These are phyloP conservation scores for Pseudogymnoascus sp. DNA, from an alignment of 2,329 filamentous ascomycete species.

Conservation along the genomic window DNA sequence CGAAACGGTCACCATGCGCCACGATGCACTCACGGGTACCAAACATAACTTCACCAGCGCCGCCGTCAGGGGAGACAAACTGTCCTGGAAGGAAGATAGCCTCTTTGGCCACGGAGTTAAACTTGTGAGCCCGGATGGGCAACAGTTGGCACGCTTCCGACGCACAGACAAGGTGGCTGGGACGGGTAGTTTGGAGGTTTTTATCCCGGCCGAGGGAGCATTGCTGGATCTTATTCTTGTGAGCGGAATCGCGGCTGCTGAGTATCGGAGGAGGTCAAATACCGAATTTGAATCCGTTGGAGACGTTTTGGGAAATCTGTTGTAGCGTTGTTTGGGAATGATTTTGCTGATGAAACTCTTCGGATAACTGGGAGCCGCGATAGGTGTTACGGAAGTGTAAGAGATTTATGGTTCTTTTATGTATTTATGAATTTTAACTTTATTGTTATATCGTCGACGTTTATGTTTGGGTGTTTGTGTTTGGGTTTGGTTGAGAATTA, in stretches of 20 bases:
- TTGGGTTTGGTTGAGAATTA: not conserved
- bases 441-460: not conserved
- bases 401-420: not conserved
- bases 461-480: not conserved
- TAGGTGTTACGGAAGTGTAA: not conserved
- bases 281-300: not conserved
- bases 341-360: not conserved
- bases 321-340: not conserved
- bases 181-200: not conserved
- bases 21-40: not conserved
- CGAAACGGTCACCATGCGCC: not conserved
- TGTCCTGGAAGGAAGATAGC: not conserved
- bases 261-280: slow-evolving; percentile 3
- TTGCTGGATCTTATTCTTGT: not conserved
- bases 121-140: not conserved
- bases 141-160: not conserved
- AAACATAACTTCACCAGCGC: not conserved
- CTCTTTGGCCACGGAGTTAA: not conserved
- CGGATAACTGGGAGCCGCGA: not conserved
- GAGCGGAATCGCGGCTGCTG: not conserved
- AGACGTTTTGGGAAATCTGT: not conserved
- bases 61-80: not conserved
- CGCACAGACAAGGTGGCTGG: not conserved
- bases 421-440: not conserved
- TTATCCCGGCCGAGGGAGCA: not conserved